A percentile compares a stretch with the other conserved stretches of the same genome.
Conservation (phyloP, 1,284 basidiomycete species). For the Melampsora medusae region DNA sequence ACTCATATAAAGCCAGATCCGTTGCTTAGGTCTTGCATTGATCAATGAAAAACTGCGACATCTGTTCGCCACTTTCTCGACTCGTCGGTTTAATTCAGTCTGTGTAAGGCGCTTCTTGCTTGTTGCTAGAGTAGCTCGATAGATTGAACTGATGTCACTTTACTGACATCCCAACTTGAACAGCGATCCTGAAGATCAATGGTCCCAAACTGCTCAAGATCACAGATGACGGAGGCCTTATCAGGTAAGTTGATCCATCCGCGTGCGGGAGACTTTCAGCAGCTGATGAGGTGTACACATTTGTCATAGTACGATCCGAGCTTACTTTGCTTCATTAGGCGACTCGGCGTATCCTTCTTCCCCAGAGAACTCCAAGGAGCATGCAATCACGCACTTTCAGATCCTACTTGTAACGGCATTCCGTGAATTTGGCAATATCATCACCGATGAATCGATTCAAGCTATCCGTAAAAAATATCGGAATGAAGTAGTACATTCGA, state of each 20-base stretch:
- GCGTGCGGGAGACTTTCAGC: background rate
- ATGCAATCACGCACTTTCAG: conserved; percentile 96
- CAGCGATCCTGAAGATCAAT: conserved; percentile 97
- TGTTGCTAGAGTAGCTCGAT: background rate
- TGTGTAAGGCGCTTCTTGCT: background rate
- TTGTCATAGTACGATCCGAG: conserved; percentile 72
- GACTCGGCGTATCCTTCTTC: conserved; percentile 92
- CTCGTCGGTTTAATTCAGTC: background rate
- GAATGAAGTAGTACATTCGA: conserved; percentile 84
- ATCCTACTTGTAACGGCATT: conserved; percentile 88
- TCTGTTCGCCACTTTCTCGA: background rate
- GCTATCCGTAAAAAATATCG: conserved; percentile 82
- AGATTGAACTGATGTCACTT: background rate
- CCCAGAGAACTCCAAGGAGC: conserved; percentile 73
- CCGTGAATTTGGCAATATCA: conserved; percentile 85
- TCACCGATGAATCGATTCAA: conserved; percentile 91
- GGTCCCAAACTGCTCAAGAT: conserved; percentile 89
- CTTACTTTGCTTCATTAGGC: conserved; percentile 89
- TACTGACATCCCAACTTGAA: background rate
- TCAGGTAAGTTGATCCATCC: conserved; percentile 67
- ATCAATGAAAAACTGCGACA: background rate
- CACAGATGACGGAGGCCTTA: conserved; percentile 95
- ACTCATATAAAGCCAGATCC: background rate
- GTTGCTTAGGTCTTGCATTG: background rate
- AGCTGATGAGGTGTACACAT: background rate